Evolutionary conservation across 371 early-diverging fungal species (phyloP).

Genomic region (Mucor irregularis): DNA sequence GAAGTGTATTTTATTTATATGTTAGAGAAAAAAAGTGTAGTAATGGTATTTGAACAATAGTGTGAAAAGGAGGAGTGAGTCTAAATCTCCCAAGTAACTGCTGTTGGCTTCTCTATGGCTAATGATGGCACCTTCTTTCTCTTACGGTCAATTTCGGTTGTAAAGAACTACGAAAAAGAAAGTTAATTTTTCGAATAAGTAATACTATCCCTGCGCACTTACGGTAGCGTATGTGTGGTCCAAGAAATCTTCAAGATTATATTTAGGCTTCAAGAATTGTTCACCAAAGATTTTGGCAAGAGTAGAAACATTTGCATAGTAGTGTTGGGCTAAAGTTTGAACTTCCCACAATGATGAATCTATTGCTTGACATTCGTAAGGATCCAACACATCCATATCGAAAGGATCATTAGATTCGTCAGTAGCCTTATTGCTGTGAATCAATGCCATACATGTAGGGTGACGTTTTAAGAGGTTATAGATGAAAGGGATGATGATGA

Average conservation of each 20-base stretch:
- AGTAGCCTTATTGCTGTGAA: conserved; percentile 63
- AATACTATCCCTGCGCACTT: conserved; percentile 14
- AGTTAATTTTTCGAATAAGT: neutral
- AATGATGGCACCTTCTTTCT: conserved; percentile 72
- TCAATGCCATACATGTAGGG: conserved; percentile 83
- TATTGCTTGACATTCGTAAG: conserved; percentile 77
- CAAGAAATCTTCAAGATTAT: conserved; percentile 90
- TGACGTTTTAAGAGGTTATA: conserved; percentile 90
- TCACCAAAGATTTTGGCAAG: conserved; percentile 85
- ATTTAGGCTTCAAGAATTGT: conserved; percentile 82
- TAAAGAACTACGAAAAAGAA: conserved; percentile 56
- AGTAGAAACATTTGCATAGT: conserved; percentile 81
- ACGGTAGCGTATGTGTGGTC: conserved; percentile 88
- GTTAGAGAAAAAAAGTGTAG: too few relatives aligned
- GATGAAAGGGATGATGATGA: conserved; percentile 83
- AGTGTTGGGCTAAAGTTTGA: conserved; percentile 79
- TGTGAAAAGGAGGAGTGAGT: neutral
- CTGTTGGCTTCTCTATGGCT: conserved; percentile 59
- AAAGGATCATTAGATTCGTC: conserved; percentile 68
- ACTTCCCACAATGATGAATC: conserved; percentile 94
- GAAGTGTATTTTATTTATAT: too few relatives aligned
- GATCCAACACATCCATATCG: conserved; percentile 65
- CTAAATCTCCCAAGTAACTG: conserved; percentile 36
- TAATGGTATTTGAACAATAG: too few relatives aligned
- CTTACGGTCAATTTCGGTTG: conserved; percentile 64